These are phyloP conservation scores for Sarcomyxa edulis DNA, from an alignment of 768 basidiomycete genomes.

Conservation along the genomic window DNA sequence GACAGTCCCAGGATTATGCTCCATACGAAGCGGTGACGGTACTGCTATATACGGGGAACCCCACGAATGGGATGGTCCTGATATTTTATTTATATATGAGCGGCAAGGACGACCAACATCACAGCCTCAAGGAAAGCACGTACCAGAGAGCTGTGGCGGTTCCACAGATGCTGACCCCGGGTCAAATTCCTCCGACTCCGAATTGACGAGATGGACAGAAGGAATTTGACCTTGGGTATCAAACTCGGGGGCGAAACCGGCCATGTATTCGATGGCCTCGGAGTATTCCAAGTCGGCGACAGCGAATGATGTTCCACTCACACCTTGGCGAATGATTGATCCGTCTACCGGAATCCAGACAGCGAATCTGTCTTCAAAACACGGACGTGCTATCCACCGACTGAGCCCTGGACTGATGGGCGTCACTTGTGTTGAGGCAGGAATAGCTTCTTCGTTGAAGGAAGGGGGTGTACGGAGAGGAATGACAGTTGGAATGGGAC, in stretches of 20 bases:
- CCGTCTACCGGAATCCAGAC: constrained; percentile 44
- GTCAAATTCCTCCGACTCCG: too few species aligned
- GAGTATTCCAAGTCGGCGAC: constrained; percentile 74
- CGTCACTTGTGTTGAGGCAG: constrained; percentile 15
- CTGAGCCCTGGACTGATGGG: constrained; percentile 52
- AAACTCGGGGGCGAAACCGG: constrained; percentile 37
- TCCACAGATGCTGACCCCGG: constrained; percentile 4
- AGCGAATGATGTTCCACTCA: constrained; percentile 46
- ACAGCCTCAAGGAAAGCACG: too few species aligned
- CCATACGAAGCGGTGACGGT: constrained; percentile 46
- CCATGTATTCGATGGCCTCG: constrained; percentile 58
- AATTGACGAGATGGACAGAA: constrained; percentile 4
- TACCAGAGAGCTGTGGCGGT: constrained; percentile 8
- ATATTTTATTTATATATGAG: constrained; percentile 2
- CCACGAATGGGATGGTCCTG: constrained; percentile 21
- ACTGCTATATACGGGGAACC: constrained; percentile 31
- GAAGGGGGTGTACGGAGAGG: constrained; percentile 18
- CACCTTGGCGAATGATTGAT: constrained; percentile 27
- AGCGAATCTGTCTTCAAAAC: constrained; percentile 67
- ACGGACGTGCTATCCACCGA: constrained; percentile 68
- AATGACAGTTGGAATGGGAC: constrained; percentile 17
- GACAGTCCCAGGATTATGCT: constrained; percentile 21
- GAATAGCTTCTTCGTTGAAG: constrained; percentile 29
- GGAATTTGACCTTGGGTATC: constrained; percentile 9
- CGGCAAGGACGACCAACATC: constrained; percentile 6